Conservation (phyloP, 495 filamentous ascomycete genomes). For the Trichoderma parareesei region DNA sequence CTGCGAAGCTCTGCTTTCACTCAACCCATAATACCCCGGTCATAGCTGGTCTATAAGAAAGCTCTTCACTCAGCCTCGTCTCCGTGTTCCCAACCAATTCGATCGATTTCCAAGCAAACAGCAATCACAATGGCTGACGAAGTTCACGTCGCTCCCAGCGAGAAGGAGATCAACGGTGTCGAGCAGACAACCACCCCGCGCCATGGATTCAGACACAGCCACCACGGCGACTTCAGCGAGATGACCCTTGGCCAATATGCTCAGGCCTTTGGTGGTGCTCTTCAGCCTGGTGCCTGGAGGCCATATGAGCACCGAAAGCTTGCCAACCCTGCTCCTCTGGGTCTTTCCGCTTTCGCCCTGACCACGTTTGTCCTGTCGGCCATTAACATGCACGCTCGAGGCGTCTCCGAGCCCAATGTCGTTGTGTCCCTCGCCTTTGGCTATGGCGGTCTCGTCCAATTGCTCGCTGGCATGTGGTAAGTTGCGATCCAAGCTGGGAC, state of each 20-base stretch:
- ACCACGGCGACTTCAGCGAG: not conserved
- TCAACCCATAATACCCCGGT: not conserved
- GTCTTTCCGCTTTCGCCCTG: conserved; percentile 83
- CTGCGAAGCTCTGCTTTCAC: not conserved
- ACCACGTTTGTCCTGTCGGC: conserved; percentile 89
- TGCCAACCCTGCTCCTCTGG: conserved; percentile 81
- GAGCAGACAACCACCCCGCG: not conserved
- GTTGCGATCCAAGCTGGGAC: conserved; percentile 29
- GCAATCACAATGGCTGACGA: conserved; percentile 9
- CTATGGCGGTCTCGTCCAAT: conserved; percentile 84
- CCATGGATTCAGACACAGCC: not conserved
- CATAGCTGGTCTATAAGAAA: too few relatives aligned
- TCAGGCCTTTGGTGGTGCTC: conserved; percentile 88
- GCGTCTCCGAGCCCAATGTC: conserved; percentile 54
- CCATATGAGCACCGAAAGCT: conserved; percentile 69
- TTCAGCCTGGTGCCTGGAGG: conserved; percentile 89
- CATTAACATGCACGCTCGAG: conserved; percentile 67
- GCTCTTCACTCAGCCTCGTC: too few relatives aligned
- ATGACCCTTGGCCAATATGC: not conserved
- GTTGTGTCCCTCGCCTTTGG: conserved; percentile 64
- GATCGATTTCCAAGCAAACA: not conserved
- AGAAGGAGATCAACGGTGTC: conserved; percentile 10
- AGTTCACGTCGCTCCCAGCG: not conserved
- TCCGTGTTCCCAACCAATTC: not conserved
- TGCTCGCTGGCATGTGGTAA: conserved; percentile 96